Conservation (phyloP, 768 basidiomycete genomes). For the Lactifluus piperatus region DNA sequence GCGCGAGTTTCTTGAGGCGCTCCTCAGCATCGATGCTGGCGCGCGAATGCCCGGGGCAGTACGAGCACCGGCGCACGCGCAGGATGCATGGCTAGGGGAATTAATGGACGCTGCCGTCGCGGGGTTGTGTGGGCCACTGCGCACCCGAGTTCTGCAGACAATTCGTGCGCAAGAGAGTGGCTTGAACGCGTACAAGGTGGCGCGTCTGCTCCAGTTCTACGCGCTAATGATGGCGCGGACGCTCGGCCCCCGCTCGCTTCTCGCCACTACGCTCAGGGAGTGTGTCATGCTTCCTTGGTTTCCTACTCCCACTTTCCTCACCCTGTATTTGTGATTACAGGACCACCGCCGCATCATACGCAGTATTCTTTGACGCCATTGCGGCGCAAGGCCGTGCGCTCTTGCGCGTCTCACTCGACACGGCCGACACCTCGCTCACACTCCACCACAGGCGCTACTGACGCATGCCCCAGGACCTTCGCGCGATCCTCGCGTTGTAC, state of each 20-base stretch:
- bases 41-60: conserved; percentile 70
- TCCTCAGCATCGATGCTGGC: conserved; percentile 64
- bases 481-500: conserved; percentile 69
- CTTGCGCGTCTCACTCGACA: conserved; percentile 44
- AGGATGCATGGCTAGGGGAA: conserved; percentile 72
- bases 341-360: conserved; percentile 71
- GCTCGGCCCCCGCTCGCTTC: conserved; percentile 72
- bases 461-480: conserved; percentile 78
- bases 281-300: conserved; percentile 24
- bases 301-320: neutral
- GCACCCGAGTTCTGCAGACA: conserved; percentile 91
- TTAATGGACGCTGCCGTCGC: conserved; percentile 76
- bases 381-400: conserved; percentile 72
- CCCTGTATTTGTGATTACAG: conserved; percentile 31
- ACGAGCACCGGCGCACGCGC: conserved; percentile 44
- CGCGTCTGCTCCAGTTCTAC: conserved; percentile 94
- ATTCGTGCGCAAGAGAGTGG: conserved; percentile 89
- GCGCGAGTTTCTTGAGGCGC: conserved; percentile 81
- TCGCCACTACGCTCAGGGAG: conserved; percentile 76
- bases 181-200: conserved; percentile 86
- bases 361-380: conserved; percentile 82
- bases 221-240: conserved; percentile 87
- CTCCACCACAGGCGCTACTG: conserved; percentile 69
- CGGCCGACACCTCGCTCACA: conserved; percentile 60
- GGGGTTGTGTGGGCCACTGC: conserved; percentile 77